Evolutionary conservation across 768 basidiomycete genomes (phyloP).

Genomic region (Baorangia bicolor): DNA sequence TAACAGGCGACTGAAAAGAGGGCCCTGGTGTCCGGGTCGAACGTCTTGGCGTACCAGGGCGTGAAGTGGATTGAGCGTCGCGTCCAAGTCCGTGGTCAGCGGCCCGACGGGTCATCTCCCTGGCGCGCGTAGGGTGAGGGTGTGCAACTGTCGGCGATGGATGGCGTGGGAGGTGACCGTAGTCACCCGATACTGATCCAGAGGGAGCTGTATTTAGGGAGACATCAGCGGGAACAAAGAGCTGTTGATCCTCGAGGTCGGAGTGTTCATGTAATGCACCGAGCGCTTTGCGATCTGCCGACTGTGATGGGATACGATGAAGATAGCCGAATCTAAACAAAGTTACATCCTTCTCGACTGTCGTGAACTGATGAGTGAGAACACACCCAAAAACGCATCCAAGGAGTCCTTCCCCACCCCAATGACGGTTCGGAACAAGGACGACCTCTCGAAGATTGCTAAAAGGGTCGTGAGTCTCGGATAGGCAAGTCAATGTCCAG

Average conservation of each 20-base stretch:
- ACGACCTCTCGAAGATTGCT: conserved; percentile 93
- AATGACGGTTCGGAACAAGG: conserved; percentile 91
- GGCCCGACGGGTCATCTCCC: conserved; percentile 18
- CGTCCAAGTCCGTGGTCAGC: conserved; percentile 9
- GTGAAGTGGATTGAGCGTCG: conserved; percentile 24
- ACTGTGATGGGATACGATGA: conserved; percentile 87
- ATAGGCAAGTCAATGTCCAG: neutral
- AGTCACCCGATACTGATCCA: conserved; percentile 6
- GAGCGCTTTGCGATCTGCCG: conserved; percentile 57
- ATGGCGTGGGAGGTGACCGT: conserved; percentile 6
- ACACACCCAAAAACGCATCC: conserved; percentile 95
- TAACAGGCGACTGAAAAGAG: conserved; percentile 31
- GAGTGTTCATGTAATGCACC: conserved; percentile 50
- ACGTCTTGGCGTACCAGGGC: conserved; percentile 29
- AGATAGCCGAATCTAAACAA: conserved; percentile 76
- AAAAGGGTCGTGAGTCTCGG: conserved; percentile 11
- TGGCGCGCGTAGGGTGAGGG: conserved; percentile 29
- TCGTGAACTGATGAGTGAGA: neutral
- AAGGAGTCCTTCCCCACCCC: conserved; percentile 95
- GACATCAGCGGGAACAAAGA: conserved; percentile 73
- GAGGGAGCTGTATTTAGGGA: conserved; percentile 12
- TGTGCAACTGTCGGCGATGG: conserved; percentile 24
- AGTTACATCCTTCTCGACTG: conserved; percentile 3
- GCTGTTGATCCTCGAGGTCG: conserved; percentile 60
- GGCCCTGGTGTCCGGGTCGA: conserved; percentile 27